These are phyloP conservation scores for Syzygium syzygioides DNA, from an alignment of 441 rosid species.

Conservation along the genomic window DNA sequence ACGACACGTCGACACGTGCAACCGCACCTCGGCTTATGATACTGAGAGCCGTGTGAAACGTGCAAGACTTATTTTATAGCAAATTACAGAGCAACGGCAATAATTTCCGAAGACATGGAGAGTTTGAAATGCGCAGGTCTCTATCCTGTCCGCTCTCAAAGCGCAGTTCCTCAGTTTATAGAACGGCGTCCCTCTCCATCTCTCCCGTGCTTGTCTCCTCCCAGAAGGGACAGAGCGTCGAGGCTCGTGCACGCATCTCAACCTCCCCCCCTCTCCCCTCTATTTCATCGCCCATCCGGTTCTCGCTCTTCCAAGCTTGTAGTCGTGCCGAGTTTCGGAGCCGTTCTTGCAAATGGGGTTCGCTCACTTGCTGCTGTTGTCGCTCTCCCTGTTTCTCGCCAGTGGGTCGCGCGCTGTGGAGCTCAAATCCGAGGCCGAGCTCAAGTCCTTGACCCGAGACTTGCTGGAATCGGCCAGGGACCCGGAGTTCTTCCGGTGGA, in stretches of 20 bases:
- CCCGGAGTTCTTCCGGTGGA: constrained; percentile 48
- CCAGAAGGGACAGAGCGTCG: not conserved
- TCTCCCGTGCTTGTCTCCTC: not conserved
- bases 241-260: not conserved
- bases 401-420: not conserved
- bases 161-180: not conserved
- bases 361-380: not conserved
- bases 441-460: constrained; percentile 21
- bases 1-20: not conserved
- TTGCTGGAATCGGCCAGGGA: constrained; percentile 43
- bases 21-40: not conserved
- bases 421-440: constrained; percentile 8
- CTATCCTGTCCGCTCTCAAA: not conserved
- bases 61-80: not conserved
- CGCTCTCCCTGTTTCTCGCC: not conserved
- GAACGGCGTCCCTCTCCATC: not conserved
- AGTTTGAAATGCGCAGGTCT: not conserved
- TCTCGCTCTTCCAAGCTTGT: not conserved
- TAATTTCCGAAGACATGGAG: no score
- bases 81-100: not conserved
- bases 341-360: not conserved
- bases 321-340: not conserved
- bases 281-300: not conserved
- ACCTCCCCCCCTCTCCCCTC: not conserved
- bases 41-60: not conserved